phyloP scores from a whole-genome alignment of 495 filamentous ascomycete genomes.

The Penicillium lividum region DNA sequence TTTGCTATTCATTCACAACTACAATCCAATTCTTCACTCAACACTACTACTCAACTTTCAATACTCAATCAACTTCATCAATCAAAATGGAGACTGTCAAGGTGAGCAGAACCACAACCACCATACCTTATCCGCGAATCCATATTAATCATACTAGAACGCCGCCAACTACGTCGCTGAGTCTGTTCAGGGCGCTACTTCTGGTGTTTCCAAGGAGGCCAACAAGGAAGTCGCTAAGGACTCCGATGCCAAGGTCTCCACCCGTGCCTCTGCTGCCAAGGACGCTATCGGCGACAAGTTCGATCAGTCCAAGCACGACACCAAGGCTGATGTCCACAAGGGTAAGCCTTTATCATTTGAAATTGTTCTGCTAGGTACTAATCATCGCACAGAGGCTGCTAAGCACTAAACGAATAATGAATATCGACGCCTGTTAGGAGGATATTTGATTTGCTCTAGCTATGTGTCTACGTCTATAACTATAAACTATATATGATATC shows the following conservation, averaged over 20 bases:
- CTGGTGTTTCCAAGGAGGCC: conserved; percentile 12
- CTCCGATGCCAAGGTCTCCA: conserved; percentile 5
- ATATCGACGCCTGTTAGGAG: not conserved
- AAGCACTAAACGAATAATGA: conserved; percentile 5
- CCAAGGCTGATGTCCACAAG: conserved; percentile 12
- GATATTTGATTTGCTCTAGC: not conserved
- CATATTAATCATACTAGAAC: conserved; percentile 6
- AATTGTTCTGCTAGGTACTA: not conserved
- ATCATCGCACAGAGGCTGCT: conserved; percentile 7
- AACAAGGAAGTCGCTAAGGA: conserved; percentile 18
- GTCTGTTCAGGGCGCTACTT: conserved; percentile 4
- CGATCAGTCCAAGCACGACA: conserved; percentile 5
- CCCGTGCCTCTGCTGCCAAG: conserved; percentile 5
- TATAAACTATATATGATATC: not conserved
- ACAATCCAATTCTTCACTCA: not conserved
- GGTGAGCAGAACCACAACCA: not conserved
- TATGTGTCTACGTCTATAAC: not conserved
- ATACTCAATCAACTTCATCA: not conserved
- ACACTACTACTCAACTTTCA: not conserved
- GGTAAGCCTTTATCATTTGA: not conserved
- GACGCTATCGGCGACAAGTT: conserved; percentile 5
- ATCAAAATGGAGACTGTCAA: conserved; percentile 14
- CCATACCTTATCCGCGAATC: not conserved
- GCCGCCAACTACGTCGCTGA: conserved; percentile 15
- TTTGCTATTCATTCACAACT: not conserved